Conservation (phyloP, 768 basidiomycete species). For the Pisolithus sp. region DNA sequence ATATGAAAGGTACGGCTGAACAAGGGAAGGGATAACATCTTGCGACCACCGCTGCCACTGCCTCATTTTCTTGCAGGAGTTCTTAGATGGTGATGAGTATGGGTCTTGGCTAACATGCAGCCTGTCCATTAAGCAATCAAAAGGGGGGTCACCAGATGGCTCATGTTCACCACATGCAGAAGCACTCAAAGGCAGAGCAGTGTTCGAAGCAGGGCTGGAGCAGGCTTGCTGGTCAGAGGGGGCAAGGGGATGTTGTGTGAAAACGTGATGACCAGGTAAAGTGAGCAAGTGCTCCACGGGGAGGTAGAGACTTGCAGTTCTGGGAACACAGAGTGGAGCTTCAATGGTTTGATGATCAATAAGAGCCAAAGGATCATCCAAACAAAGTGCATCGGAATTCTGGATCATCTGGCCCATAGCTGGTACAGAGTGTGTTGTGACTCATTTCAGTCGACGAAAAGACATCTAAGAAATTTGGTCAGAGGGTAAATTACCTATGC, state of each 20-base stretch:
- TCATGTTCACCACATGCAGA: no score
- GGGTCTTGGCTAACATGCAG: neutral
- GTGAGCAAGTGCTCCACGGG: neutral
- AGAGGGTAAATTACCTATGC: no score
- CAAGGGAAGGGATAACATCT: conserved; percentile 5
- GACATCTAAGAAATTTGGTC: no score
- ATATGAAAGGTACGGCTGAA: conserved; percentile 3
- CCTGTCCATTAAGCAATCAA: neutral
- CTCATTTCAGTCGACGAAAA: no score
- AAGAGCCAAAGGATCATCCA: neutral
- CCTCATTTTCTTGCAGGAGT: neutral
- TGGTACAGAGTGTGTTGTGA: no score
- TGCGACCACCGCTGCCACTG: conserved; percentile 4
- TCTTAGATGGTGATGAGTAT: neutral
- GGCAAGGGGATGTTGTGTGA: neutral
- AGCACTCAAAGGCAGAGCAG: neutral
- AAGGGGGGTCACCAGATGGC: neutral
- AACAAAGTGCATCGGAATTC: neutral
- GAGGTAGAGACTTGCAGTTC: neutral
- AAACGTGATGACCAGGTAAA: neutral
- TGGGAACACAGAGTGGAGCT: neutral
- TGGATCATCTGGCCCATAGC: no score
- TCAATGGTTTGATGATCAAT: neutral
- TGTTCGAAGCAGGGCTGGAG: neutral
- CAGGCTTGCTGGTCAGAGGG: neutral